These are phyloP conservation scores for Colletotrichum sp. DNA, from an alignment of 2,329 filamentous ascomycete genomes.

Conservation along the genomic window DNA sequence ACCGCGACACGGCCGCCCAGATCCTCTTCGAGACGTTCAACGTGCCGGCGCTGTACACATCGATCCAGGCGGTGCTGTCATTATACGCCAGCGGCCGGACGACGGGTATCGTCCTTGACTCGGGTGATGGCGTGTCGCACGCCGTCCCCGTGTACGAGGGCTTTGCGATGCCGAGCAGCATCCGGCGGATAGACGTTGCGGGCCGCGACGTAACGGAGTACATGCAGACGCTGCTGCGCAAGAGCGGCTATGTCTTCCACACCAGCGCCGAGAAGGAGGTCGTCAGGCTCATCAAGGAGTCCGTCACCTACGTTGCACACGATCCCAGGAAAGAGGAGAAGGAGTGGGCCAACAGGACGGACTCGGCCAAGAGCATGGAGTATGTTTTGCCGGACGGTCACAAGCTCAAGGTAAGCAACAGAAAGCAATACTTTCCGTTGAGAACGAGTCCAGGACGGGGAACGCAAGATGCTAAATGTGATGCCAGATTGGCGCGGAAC, in stretches of 20 bases:
- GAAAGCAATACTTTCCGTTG: background rate
- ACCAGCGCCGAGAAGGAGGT: slow-evolving; percentile 99
- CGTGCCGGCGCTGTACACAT: slow-evolving; percentile 93
- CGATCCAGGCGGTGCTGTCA: slow-evolving; percentile 95
- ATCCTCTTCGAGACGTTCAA: slow-evolving; percentile 99
- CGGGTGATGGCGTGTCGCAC: slow-evolving; percentile 95
- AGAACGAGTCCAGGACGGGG: background rate
- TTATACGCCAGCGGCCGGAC: slow-evolving; percentile 95
- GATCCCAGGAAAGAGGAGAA: slow-evolving; percentile 96
- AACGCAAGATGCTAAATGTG: background rate
- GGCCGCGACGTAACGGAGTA: slow-evolving; percentile 96
- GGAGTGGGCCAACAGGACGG: slow-evolving; percentile 82
- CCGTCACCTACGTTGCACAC: slow-evolving; percentile 86
- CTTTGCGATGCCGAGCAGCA: slow-evolving; percentile 95
- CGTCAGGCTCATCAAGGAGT: slow-evolving; percentile 97
- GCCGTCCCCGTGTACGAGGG: slow-evolving; percentile 98
- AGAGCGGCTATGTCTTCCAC: slow-evolving; percentile 93
- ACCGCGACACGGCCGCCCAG: slow-evolving; percentile 95
- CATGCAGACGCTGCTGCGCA: slow-evolving; percentile 87
- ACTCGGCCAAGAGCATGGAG: slow-evolving; percentile 79
- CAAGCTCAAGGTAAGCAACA: slow-evolving; percentile 75
- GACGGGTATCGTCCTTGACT: slow-evolving; percentile 93
- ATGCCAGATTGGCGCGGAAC: slow-evolving; percentile 81
- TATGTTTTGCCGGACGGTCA: slow-evolving; percentile 93
- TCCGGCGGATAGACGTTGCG: slow-evolving; percentile 93